These are phyloP conservation scores for Pachyrhizus erosus DNA, from an alignment of 306 rosid genomes.

Conservation along the genomic window DNA sequence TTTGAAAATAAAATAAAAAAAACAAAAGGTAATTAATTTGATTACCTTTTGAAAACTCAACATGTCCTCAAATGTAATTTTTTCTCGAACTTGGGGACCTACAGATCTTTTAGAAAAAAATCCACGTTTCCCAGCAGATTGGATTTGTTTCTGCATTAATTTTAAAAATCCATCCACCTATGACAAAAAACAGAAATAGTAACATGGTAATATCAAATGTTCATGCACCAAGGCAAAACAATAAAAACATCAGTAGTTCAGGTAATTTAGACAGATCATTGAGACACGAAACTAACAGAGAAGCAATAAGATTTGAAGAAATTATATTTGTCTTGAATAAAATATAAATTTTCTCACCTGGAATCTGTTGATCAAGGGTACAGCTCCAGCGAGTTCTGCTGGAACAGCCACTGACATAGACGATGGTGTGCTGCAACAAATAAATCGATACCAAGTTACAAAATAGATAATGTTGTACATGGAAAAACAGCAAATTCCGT, in stretches of 20 bases:
- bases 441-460: conserved; percentile 12
- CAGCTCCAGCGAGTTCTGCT: conserved; percentile 87
- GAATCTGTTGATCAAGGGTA: conserved; percentile 87
- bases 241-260: neutral
- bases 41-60: conserved; percentile 92
- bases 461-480: neutral
- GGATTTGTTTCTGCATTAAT: conserved; percentile 94
- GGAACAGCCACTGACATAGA: conserved; percentile 78
- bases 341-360: conserved; percentile 61
- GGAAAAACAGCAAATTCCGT: conserved; percentile 11
- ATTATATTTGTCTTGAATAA: neutral
- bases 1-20: too few species aligned
- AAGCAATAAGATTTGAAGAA: neutral
- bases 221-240: conserved; percentile 25
- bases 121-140: conserved; percentile 94
- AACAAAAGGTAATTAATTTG: neutral
- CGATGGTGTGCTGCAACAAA: conserved; percentile 74
- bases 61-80: conserved; percentile 92
- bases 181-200: conserved; percentile 26
- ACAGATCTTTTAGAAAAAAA: conserved; percentile 83
- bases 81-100: conserved; percentile 80
- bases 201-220: conserved; percentile 19
- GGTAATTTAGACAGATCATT: conserved; percentile 14
- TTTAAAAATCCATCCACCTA: conserved; percentile 94
- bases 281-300: neutral